Evolutionary conservation across 257 asterid genomes (phyloP).

Genomic region (Ajuga chamaepitys): DNA sequence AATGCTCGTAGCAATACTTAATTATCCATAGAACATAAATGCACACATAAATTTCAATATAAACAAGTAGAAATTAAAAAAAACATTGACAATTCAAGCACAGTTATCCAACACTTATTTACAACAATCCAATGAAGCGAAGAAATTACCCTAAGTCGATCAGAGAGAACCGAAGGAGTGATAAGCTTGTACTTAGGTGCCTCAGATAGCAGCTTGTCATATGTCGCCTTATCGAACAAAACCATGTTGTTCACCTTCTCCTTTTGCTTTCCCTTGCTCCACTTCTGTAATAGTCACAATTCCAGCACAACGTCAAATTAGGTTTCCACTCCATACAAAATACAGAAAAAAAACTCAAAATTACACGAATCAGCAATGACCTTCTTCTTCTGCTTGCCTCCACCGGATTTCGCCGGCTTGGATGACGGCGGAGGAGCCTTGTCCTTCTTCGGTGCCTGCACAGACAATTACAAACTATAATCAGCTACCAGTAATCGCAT

Average conservation of each 20-base stretch:
- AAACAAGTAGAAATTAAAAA: neutral
- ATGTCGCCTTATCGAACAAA: slow-evolving; percentile 72
- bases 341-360: neutral
- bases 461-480: neutral
- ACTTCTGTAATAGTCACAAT: slow-evolving; percentile 17
- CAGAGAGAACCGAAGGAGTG: slow-evolving; percentile 87
- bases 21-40: neutral
- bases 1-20: neutral
- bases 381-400: slow-evolving; percentile 98
- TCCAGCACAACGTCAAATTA: neutral
- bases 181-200: slow-evolving; percentile 93
- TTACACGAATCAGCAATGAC: slow-evolving; percentile 14
- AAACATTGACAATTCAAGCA: neutral
- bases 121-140: neutral
- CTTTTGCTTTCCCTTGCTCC: slow-evolving; percentile 97
- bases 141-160: slow-evolving; percentile 70
- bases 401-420: slow-evolving; percentile 88
- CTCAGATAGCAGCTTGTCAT: slow-evolving; percentile 73
- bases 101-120: neutral
- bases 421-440: slow-evolving; percentile 89
- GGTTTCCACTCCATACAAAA: neutral
- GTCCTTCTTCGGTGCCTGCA: slow-evolving; percentile 92
- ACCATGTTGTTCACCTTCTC: slow-evolving; percentile 99
- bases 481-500: neutral
- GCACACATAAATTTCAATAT: neutral